Percentiles rank a stretch among this genome's conserved stretches.
phyloP scores from a whole-genome alignment of 2,329 filamentous ascomycete species.

The Aspergillus uvarum region DNA sequence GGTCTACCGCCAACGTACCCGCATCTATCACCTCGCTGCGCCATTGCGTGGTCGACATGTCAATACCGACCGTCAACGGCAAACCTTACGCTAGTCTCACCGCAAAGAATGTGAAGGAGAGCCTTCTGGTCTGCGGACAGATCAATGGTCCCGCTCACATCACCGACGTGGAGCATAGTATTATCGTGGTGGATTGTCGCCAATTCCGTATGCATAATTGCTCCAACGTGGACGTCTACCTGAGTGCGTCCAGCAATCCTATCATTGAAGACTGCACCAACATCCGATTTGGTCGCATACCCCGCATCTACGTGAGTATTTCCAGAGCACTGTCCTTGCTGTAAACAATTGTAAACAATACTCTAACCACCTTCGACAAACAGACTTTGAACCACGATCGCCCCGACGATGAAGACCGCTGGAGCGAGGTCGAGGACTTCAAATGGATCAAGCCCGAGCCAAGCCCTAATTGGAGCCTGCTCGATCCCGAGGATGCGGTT shows the following conservation, averaged over 20 bases:
- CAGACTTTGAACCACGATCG: constrained; percentile 35
- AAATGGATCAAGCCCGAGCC: constrained; percentile 87
- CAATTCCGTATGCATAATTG: constrained; percentile 94
- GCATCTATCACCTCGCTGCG: constrained; percentile 69
- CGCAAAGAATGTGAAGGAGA: constrained; percentile 67
- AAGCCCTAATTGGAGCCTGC: constrained; percentile 82
- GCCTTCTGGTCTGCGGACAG: constrained; percentile 73
- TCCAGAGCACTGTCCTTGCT: background rate
- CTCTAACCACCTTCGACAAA: constrained; percentile 9
- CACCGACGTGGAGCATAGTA: constrained; percentile 68
- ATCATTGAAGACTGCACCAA: constrained; percentile 87
- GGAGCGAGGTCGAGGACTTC: constrained; percentile 93
- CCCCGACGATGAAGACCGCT: constrained; percentile 60
- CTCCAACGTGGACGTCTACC: constrained; percentile 75
- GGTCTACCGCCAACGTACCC: constrained; percentile 69
- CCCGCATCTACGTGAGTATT: constrained; percentile 64
- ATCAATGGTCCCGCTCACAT: constrained; percentile 81
- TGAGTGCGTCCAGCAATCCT: constrained; percentile 77
- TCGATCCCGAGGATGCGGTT: constrained; percentile 62
- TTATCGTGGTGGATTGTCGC: constrained; percentile 76
- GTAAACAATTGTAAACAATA: too few species aligned
- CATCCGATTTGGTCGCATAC: constrained; percentile 77
- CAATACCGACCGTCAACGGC: constrained; percentile 57
- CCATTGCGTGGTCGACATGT: constrained; percentile 78
- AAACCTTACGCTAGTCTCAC: constrained; percentile 69